These are phyloP conservation scores for Salinomyces thailandicus DNA, from an alignment of 2,329 filamentous ascomycete species.

Conservation along the genomic window DNA sequence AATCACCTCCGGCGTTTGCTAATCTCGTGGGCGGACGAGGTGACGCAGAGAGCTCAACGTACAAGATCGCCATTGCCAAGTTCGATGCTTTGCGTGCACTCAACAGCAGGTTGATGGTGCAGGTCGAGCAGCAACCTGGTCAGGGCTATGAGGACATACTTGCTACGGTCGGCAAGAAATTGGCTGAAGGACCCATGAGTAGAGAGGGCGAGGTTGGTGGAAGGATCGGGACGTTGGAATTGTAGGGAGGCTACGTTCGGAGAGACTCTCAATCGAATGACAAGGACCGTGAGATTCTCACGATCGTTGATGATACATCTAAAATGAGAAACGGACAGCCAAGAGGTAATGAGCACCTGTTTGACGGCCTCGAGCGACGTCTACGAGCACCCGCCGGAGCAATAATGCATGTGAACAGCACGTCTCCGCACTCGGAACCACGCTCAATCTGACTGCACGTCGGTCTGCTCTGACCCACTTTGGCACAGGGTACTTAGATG, in stretches of 20 bases:
- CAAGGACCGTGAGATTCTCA: no score
- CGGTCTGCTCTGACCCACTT: no score
- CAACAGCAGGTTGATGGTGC: conserved; percentile 33
- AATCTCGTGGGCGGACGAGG: conserved; percentile 49
- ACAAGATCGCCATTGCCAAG: conserved; percentile 47
- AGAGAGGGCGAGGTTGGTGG: conserved; percentile 32
- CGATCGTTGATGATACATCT: no score
- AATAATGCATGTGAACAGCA: no score
- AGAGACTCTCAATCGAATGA: no score
- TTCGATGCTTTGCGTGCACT: conserved; percentile 46
- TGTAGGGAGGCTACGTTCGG: conserved; percentile 22
- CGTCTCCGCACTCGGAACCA: no score
- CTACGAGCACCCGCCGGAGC: no score
- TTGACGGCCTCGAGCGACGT: no score
- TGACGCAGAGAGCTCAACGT: conserved; percentile 47
- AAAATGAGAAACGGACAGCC: no score
- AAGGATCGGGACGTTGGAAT: conserved; percentile 36
- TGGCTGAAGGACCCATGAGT: conserved; percentile 35
- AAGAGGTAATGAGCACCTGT: no score
- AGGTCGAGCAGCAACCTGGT: conserved; percentile 20
- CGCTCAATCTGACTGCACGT: no score
- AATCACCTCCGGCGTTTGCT: conserved; percentile 45
- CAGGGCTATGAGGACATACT: conserved; percentile 31
- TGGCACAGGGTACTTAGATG: no score
- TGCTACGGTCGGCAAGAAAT: conserved; percentile 31